Percentiles rank a stretch among this genome's conserved stretches.
Conservation (phyloP, 352 stramenopile species). For the Pythium sp. region DNA sequence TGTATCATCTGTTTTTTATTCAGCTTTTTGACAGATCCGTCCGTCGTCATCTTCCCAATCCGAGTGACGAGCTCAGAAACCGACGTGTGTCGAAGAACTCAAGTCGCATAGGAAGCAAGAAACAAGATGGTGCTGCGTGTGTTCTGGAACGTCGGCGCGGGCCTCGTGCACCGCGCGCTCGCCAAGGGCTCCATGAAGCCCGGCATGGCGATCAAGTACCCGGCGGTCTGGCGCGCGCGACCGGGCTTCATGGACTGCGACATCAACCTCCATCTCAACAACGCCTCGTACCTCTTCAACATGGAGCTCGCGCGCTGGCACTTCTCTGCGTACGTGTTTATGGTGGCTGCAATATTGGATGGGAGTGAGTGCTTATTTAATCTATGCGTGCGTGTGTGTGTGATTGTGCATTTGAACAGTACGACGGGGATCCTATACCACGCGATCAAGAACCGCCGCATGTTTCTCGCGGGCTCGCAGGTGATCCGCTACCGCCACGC, state of each 20-base stretch:
- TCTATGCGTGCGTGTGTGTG: too few species aligned
- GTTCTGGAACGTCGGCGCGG: conserved; percentile 68
- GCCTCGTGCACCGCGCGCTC: conserved; percentile 48
- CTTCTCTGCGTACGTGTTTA: conserved; percentile 50
- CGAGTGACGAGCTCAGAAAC: neutral
- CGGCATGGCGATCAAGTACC: conserved; percentile 61
- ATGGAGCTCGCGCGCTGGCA: conserved; percentile 88
- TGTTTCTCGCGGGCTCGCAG: conserved; percentile 64
- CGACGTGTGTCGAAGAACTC: neutral
- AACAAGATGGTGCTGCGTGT: conserved; percentile 60
- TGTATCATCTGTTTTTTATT: neutral
- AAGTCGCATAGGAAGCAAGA: neutral
- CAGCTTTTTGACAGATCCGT: neutral
- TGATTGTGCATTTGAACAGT: neutral
- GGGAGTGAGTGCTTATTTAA: neutral
- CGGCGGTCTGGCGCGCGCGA: conserved; percentile 64
- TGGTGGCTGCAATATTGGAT: neutral
- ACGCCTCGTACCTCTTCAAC: conserved; percentile 77
- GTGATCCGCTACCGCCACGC: conserved; percentile 56
- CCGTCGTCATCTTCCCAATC: neutral
- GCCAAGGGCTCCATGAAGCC: conserved; percentile 42
- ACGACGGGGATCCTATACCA: conserved; percentile 17
- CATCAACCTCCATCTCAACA: conserved; percentile 86
- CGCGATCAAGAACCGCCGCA: conserved; percentile 56
- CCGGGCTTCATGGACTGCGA: conserved; percentile 75